These are phyloP conservation scores for Hypoxylon sp. DNA, from an alignment of 2,329 filamentous ascomycete species.

Conservation along the genomic window DNA sequence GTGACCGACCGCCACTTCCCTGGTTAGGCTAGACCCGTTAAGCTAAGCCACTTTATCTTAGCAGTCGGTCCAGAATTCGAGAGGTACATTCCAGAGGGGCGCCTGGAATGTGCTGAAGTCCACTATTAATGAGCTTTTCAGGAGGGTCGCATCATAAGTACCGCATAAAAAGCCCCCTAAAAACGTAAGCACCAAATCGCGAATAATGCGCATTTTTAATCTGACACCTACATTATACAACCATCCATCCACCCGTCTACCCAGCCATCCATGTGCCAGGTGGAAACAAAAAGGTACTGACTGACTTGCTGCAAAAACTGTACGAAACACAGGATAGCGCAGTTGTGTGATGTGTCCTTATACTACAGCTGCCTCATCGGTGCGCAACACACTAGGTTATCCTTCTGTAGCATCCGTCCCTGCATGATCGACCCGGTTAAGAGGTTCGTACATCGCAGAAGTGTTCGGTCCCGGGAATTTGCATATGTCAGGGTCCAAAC, in stretches of 20 bases:
- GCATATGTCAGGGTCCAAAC: slow-evolving; percentile 33
- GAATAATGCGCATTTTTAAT: slow-evolving; percentile 17
- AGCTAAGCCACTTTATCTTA: slow-evolving; percentile 32
- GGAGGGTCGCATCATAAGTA: not conserved
- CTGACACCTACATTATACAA: not conserved
- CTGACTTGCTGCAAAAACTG: slow-evolving; percentile 1
- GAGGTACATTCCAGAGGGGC: not conserved
- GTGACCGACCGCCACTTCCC: slow-evolving; percentile 32
- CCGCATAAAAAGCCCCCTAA: slow-evolving; percentile 7
- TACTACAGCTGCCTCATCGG: slow-evolving; percentile 3
- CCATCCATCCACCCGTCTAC: too few relatives aligned
- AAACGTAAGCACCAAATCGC: slow-evolving; percentile 15
- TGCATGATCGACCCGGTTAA: slow-evolving; percentile 37
- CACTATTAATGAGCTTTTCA: slow-evolving; percentile 15
- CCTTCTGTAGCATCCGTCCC: slow-evolving; percentile 26
- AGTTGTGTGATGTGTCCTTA: slow-evolving; percentile 4
- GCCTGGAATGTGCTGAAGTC: slow-evolving; percentile 5
- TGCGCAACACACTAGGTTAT: slow-evolving; percentile 7
- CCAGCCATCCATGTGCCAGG: not conserved
- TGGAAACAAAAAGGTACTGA: not conserved
- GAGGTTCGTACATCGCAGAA: slow-evolving; percentile 12
- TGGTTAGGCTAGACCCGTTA: slow-evolving; percentile 11
- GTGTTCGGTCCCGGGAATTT: slow-evolving; percentile 24
- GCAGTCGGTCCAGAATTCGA: slow-evolving; percentile 1
- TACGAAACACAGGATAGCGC: slow-evolving; percentile 2